Base-by-base conservation (phyloP, 768 basidiomycete species). In the Postia placenta region DNA sequence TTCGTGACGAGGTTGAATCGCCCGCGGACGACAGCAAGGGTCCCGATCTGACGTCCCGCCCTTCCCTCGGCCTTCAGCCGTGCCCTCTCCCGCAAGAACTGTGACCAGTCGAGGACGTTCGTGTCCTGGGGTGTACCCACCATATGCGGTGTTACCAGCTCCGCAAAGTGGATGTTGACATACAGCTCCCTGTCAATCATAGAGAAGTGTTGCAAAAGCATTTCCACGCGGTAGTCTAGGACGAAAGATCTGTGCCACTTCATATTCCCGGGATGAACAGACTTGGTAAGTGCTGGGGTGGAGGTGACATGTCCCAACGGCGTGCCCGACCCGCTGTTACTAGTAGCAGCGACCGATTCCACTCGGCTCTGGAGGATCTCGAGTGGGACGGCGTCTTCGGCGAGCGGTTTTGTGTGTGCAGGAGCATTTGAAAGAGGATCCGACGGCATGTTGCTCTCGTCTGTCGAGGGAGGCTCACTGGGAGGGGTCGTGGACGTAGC, bases 171-270 rank as follows among this genome's bases (percentile, higher is more conserved):
- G 64, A 95, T 75, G 11, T 79, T 77, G 64, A 87, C 81, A 63
- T 92, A 90, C 47, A 94, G 68, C 56, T 94, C 92, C 22, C 88
- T 77, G 54, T 95, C 92, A 54, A 95, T 91, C 76, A 91, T 84
- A 5, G 85, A 76, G 59, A 94, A 87, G 57, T 92, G 87, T 45
- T 82, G 74, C 1, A 86, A 86, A 27, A 96, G 64, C 4, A 67
- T 67, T 30, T 80, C 79, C 1, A 86, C 79, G 5, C 79, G 72
- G 60, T 77, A 72, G 25, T 61, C 65, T n/a, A 90, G 69, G 44
- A 93, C 73, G 69, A 87, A 93, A 2, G 86, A 90, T 7, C 78
- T 80, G 59, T 87, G 79, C 5, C 67, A 61, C n/a, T 71, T 74
- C 14, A 54, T 40, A 42, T 38, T 30, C 23, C 15, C 5, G 33